These are phyloP conservation scores for Setomelanomma holmii DNA, from an alignment of 2,329 filamentous ascomycete genomes.

Conservation along the genomic window DNA sequence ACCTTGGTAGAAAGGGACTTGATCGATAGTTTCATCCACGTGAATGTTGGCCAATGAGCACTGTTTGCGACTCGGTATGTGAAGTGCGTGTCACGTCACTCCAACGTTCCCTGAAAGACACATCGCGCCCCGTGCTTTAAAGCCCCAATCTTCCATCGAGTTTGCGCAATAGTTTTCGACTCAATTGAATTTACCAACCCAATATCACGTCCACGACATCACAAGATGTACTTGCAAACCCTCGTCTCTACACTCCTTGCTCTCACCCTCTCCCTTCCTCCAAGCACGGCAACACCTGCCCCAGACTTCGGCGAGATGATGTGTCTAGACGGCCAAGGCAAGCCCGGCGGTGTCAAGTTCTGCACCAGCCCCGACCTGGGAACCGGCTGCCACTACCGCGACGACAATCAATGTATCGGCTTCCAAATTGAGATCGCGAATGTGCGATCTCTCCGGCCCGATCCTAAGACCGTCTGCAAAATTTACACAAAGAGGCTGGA, in stretches of 20 bases:
- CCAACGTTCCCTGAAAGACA: too few species aligned
- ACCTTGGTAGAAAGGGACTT: too few species aligned
- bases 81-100: not conserved
- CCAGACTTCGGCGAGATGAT: too few species aligned
- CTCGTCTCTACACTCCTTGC: too few species aligned
- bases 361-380: not conserved
- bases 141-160: too few species aligned
- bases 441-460: not conserved
- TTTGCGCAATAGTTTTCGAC: too few species aligned
- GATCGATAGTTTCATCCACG: not conserved
- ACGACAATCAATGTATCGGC: not conserved
- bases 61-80: not conserved
- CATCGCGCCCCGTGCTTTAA: too few species aligned
- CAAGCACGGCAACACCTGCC: not conserved
- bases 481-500: not conserved
- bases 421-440: not conserved
- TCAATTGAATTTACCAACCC: too few species aligned
- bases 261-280: too few species aligned
- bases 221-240: too few species aligned
- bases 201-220: too few species aligned
- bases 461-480: not conserved
- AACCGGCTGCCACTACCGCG: not conserved
- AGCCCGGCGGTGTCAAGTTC: not conserved
- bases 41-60: not conserved
- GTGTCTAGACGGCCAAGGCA: not conserved